Conservation (phyloP, 2,329 filamentous ascomycete genomes). For the Fusarium incarnatum region DNA sequence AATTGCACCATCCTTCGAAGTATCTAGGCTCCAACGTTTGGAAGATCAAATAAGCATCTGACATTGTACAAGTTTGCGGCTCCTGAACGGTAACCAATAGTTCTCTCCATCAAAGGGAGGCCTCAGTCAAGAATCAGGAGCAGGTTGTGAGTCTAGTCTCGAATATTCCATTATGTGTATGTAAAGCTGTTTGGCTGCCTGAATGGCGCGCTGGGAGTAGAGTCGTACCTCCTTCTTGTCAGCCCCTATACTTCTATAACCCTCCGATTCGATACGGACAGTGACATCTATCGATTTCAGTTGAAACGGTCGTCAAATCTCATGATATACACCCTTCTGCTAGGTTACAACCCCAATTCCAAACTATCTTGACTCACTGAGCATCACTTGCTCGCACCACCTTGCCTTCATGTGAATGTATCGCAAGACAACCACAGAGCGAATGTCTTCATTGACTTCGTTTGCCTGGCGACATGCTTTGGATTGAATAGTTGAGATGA, state of each 20-base stretch:
- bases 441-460: constrained; percentile 33
- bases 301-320: constrained; percentile 40
- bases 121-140: constrained; percentile 32
- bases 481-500: constrained; percentile 30
- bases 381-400: constrained; percentile 27
- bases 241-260: constrained; percentile 34
- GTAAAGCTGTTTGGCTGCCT: constrained; percentile 41
- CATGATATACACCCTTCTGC: constrained; percentile 40
- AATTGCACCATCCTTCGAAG: constrained; percentile 32
- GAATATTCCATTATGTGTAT: constrained; percentile 43
- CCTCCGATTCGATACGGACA: constrained; percentile 19
- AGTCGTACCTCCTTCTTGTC: constrained; percentile 20
- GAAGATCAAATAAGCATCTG: constrained; percentile 37
- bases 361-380: constrained; percentile 33
- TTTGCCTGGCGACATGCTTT: constrained; percentile 31
- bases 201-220: constrained; percentile 26
- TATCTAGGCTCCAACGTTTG: constrained; percentile 14
- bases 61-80: constrained; percentile 21
- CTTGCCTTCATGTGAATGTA: constrained; percentile 32
- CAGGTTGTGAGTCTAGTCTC: constrained; percentile 15
- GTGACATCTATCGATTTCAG: constrained; percentile 31
- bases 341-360: constrained; percentile 28
- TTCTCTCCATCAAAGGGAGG: constrained; percentile 32
- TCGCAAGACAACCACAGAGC: constrained; percentile 27
- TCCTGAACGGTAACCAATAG: constrained; percentile 13